Evolutionary conservation across 768 basidiomycete genomes (phyloP).

Genomic region (Amylocystis lapponica): DNA sequence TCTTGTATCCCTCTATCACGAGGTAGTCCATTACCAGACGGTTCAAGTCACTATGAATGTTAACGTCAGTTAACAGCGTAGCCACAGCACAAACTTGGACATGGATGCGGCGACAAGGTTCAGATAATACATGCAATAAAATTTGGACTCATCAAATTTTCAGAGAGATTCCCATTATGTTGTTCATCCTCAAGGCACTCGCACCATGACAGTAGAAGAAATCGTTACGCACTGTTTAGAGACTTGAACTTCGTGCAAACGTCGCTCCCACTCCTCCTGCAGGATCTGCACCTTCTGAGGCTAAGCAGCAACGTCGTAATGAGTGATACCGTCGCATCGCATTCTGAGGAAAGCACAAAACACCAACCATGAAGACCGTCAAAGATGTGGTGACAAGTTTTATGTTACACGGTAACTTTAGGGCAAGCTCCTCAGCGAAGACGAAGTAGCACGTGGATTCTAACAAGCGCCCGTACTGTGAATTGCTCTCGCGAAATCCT

Average conservation of each 20-base stretch:
- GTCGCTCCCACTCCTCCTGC: slow-evolving; percentile 84
- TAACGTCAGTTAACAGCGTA: slow-evolving; percentile 19
- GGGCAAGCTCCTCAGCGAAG: slow-evolving; percentile 36
- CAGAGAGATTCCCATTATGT: slow-evolving; percentile 99
- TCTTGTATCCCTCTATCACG: slow-evolving; percentile 95
- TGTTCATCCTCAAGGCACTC: slow-evolving; percentile 52
- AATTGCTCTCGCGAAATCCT: neutral
- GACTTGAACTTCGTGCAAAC: slow-evolving; percentile 76
- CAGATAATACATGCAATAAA: slow-evolving; percentile 88
- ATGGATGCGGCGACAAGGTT: slow-evolving; percentile 31
- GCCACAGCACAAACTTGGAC: slow-evolving; percentile 5
- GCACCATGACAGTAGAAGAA: slow-evolving; percentile 7
- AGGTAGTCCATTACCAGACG: slow-evolving; percentile 96
- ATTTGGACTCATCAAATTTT: slow-evolving; percentile 54
- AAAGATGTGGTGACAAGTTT: slow-evolving; percentile 22
- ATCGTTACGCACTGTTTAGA: slow-evolving; percentile 76
- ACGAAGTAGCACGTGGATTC: neutral
- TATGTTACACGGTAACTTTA: slow-evolving; percentile 29
- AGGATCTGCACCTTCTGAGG: slow-evolving; percentile 53
- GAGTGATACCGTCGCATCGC: too few species aligned
- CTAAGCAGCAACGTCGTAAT: slow-evolving; percentile 11
- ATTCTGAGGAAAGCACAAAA: neutral
- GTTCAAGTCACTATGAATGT: slow-evolving; percentile 75
- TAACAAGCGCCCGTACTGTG: neutral
- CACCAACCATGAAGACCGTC: slow-evolving; percentile 23